These are phyloP conservation scores for Euphorbia corollata DNA, from an alignment of 441 rosid genomes.

Conservation along the genomic window DNA sequence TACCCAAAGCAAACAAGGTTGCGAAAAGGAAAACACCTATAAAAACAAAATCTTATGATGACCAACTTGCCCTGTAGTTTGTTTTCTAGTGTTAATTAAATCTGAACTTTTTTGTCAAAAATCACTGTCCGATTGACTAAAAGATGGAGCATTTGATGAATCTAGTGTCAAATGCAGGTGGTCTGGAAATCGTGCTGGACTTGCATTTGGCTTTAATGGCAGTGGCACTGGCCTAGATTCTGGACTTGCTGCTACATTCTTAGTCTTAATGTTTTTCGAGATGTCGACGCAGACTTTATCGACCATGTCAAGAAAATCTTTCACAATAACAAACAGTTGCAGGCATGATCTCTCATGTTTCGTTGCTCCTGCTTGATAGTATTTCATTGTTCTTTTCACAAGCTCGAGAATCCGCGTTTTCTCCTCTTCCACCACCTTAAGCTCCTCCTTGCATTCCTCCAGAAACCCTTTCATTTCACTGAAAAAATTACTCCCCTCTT, in stretches of 20 bases:
- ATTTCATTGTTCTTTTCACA: conserved; percentile 48
- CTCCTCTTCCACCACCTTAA: conserved; percentile 31
- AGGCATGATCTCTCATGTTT: conserved; percentile 28
- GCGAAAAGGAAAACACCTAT: not conserved
- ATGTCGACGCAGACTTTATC: conserved; percentile 45
- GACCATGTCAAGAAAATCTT: conserved; percentile 62
- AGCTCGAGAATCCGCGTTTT: conserved; percentile 33
- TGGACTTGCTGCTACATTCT: conserved; percentile 15
- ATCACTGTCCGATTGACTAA: conserved; percentile 39
- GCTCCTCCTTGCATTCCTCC: conserved; percentile 35
- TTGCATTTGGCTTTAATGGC: conserved; percentile 21
- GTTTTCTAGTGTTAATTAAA: not conserved
- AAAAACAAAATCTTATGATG: not conserved
- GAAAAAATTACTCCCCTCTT: conserved; percentile 27
- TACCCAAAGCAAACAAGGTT: not conserved
- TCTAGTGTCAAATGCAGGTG: conserved; percentile 31
- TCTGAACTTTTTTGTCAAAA: conserved; percentile 22
- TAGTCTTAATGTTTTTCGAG: conserved; percentile 29
- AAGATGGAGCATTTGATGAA: conserved; percentile 20
- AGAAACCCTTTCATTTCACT: conserved; percentile 44
- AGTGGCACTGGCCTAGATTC: conserved; percentile 32
- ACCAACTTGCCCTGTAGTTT: not conserved
- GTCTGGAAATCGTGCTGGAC: conserved; percentile 25
- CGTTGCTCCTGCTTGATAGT: conserved; percentile 47
- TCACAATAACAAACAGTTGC: conserved; percentile 46